These are phyloP conservation scores for Senecio squalidus DNA, from an alignment of 140 eudicot genomes.

Conservation along the genomic window DNA sequence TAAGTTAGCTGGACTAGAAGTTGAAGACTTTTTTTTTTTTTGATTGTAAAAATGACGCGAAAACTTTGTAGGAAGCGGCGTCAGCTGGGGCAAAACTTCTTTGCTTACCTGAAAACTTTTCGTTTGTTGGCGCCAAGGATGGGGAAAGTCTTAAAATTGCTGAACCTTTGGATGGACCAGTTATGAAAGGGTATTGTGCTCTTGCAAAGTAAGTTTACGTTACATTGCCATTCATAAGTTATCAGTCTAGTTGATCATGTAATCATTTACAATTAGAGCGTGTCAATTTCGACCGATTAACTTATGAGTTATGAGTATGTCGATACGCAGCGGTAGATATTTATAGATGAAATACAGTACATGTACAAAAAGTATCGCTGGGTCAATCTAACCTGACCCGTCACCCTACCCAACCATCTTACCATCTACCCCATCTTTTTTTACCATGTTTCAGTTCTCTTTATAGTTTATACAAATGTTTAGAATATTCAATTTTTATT, in stretches of 20 bases:
- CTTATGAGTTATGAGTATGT: too few relatives aligned
- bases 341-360: not conserved
- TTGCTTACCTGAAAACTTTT: conserved; percentile 91
- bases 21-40: not conserved
- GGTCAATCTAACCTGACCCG: not conserved
- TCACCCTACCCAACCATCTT: not conserved
- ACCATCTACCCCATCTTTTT: not conserved
- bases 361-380: not conserved
- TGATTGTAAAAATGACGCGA: not conserved
- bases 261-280: not conserved
- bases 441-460: not conserved
- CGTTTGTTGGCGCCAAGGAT: conserved; percentile 59
- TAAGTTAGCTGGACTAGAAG: too few relatives aligned
- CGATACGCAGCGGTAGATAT: too few relatives aligned
- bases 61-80: conserved; percentile 69
- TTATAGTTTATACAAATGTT: not conserved
- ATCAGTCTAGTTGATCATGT: not conserved
- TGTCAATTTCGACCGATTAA: not conserved
- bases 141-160: conserved; percentile 87
- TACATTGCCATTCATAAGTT: not conserved
- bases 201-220: conserved; percentile 58
- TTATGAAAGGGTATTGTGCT: conserved; percentile 72
- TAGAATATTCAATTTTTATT: not conserved
- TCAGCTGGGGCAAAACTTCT: conserved; percentile 85
- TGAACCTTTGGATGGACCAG: conserved; percentile 80